Evolutionary conservation across 106 monocot genomes (phyloP).

Genomic region (Cymbidium sinense): DNA sequence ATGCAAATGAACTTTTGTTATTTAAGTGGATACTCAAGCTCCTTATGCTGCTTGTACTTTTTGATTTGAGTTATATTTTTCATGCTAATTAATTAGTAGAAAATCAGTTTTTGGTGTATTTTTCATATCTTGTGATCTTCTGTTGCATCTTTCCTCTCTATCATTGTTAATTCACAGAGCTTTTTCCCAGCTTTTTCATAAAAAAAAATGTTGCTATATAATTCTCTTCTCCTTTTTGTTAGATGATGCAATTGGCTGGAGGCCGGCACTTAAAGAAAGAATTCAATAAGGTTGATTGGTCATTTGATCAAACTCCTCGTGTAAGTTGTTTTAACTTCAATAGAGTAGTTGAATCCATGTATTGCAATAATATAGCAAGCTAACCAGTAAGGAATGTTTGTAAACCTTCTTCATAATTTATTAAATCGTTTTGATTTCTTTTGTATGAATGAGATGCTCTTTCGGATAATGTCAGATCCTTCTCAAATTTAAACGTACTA

Average conservation of each 20-base stretch:
- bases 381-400: neutral
- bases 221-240: constrained; percentile 5
- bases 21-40: neutral
- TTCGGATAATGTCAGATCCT: too few relatives aligned
- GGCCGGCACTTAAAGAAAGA: constrained; percentile 47
- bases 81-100: neutral
- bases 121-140: neutral
- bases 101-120: neutral
- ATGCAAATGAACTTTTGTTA: neutral
- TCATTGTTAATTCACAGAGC: too few relatives aligned
- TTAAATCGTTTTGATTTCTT: neutral
- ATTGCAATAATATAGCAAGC: neutral
- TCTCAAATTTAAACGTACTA: too few relatives aligned
- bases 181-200: too few relatives aligned
- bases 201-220: neutral
- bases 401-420: neutral
- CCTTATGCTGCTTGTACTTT: neutral
- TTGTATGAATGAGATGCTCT: neutral
- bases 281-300: constrained; percentile 63
- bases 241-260: constrained; percentile 35
- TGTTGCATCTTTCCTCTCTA: too few relatives aligned
- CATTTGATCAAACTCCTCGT: constrained; percentile 51
- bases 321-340: constrained; percentile 29
- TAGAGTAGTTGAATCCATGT: constrained; percentile 1
- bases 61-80: neutral